Evolutionary conservation across 805 yeast genomes (phyloP).

Genomic region (Zygotorulaspora chibaensis): DNA sequence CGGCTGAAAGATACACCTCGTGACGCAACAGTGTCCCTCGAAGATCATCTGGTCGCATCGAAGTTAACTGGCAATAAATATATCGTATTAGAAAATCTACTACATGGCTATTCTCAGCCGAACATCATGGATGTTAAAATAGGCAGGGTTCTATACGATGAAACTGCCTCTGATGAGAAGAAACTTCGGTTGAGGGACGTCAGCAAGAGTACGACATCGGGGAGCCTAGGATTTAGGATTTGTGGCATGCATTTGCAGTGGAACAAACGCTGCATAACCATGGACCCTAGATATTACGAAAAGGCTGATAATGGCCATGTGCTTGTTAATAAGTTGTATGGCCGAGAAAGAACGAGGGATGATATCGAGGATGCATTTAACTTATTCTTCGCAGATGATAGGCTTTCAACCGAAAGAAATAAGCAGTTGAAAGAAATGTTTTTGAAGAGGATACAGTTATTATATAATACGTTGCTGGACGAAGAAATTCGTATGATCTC

Average conservation of each 20-base stretch:
- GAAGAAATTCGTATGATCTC: conserved; percentile 64
- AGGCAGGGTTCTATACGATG: conserved; percentile 70
- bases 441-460: conserved; percentile 54
- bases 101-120: conserved; percentile 60
- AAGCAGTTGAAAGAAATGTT: conserved; percentile 43
- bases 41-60: neutral
- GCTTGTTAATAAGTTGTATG: conserved; percentile 62
- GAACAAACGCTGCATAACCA: conserved; percentile 14
- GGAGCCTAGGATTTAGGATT: conserved; percentile 66
- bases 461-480: conserved; percentile 60
- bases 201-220: conserved; percentile 71
- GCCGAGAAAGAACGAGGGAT: conserved; percentile 50
- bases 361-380: conserved; percentile 45
- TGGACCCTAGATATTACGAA: conserved; percentile 18
- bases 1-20: conserved; percentile 4
- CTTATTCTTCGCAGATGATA: conserved; percentile 42
- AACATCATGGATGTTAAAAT: conserved; percentile 79
- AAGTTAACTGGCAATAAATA: conserved; percentile 32
- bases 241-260: conserved; percentile 77
- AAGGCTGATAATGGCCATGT: conserved; percentile 41
- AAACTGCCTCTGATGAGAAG: conserved; percentile 54
- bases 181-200: conserved; percentile 57
- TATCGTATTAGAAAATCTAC: conserved; percentile 67
- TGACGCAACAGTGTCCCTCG: conserved; percentile 3
- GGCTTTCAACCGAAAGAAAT: conserved; percentile 33